Evolutionary conservation across 306 rosid genomes (phyloP).

Genomic region (Phaseolus lunatus): DNA sequence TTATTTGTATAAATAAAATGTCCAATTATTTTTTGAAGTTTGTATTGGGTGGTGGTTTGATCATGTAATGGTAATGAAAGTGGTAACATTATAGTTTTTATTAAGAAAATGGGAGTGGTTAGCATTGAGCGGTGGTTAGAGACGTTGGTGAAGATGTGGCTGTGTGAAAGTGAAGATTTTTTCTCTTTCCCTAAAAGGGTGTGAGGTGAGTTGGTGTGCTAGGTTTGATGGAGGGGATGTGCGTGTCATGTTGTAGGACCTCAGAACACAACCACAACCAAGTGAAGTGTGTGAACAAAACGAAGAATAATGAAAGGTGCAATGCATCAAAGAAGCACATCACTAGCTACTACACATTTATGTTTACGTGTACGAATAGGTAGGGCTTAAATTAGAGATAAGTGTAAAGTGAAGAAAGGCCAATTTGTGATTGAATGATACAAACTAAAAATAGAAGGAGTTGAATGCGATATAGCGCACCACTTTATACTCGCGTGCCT

Average conservation of each 20-base stretch:
- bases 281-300: slow-evolving; percentile 8
- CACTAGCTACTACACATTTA: background rate
- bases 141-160: slow-evolving; percentile 20
- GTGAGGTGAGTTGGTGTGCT: slow-evolving; percentile 2
- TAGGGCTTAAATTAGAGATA: background rate
- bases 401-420: background rate
- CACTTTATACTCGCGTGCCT: background rate
- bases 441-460: background rate
- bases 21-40: background rate
- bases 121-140: background rate
- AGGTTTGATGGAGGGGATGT: background rate
- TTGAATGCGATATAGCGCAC: background rate
- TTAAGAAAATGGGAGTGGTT: background rate
- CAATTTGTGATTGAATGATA: background rate
- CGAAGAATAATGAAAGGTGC: background rate
- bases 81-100: no score
- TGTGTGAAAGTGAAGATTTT: background rate
- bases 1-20: background rate
- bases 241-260: slow-evolving; percentile 21
- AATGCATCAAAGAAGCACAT: background rate
- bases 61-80: no score
- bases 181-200: background rate
- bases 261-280: slow-evolving; percentile 13
- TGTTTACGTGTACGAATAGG: background rate
- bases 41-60: no score